A percentile compares a stretch with the other conserved stretches of the same genome.
Evolutionary conservation across 2,329 filamentous ascomycete genomes (phyloP).

Genomic region (Penicillium griseofulvum): DNA sequence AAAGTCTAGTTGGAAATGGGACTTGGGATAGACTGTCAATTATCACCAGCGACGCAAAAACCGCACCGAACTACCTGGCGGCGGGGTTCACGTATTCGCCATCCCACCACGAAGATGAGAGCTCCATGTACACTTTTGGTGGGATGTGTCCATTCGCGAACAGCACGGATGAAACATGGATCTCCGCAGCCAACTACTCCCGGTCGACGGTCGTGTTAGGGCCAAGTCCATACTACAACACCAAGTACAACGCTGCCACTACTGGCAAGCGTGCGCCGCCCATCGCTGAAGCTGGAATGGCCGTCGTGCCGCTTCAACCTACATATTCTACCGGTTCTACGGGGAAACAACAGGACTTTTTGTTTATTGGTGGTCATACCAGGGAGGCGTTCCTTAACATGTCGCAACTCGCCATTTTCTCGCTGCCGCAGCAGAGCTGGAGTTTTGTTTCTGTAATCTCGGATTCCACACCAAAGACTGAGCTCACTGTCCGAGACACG

Average conservation of each 20-base stretch:
- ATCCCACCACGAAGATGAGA: slow-evolving; percentile 51
- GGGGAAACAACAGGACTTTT: slow-evolving; percentile 70
- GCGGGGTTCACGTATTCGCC: slow-evolving; percentile 65
- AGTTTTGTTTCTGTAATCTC: slow-evolving; percentile 69
- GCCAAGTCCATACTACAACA: slow-evolving; percentile 42
- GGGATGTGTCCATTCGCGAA: slow-evolving; percentile 73
- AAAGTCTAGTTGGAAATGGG: slow-evolving; percentile 48
- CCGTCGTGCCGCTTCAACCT: slow-evolving; percentile 69
- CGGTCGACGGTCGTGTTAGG: slow-evolving; percentile 69
- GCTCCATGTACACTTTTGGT: slow-evolving; percentile 67
- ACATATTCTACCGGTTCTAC: slow-evolving; percentile 65
- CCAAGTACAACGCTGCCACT: slow-evolving; percentile 31
- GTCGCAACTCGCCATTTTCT: slow-evolving; percentile 85
- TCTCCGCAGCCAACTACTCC: slow-evolving; percentile 71
- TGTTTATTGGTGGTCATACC: slow-evolving; percentile 84
- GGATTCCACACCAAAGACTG: slow-evolving; percentile 48
- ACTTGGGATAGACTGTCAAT: slow-evolving; percentile 52
- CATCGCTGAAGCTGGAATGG: slow-evolving; percentile 82
- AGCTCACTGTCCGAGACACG: slow-evolving; percentile 55
- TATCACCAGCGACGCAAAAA: slow-evolving; percentile 34
- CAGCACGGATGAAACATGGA: slow-evolving; percentile 57
- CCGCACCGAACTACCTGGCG: slow-evolving; percentile 56
- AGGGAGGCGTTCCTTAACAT: slow-evolving; percentile 85
- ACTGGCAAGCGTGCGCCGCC: slow-evolving; percentile 61
- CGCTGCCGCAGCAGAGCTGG: slow-evolving; percentile 82